Conservation (phyloP, 1,139 yeast genomes). For the Candida glucosophila region DNA sequence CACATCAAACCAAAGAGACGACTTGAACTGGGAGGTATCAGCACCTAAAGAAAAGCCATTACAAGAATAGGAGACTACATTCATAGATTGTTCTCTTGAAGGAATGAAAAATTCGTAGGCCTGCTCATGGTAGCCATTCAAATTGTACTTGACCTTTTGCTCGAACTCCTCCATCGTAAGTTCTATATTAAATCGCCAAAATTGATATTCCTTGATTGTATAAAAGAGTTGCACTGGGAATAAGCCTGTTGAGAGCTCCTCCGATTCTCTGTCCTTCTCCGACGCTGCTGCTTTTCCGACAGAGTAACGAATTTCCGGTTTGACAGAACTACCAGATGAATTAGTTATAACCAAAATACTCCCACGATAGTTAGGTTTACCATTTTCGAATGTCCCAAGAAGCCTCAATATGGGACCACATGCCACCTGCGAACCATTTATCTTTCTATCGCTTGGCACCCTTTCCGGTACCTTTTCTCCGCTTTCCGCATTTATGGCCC, state of each 20-base stretch:
- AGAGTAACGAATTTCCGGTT: slow-evolving; percentile 29
- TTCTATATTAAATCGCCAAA: slow-evolving; percentile 56
- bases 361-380: slow-evolving; percentile 48
- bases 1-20: slow-evolving; percentile 83
- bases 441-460: slow-evolving; percentile 18
- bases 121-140: slow-evolving; percentile 36
- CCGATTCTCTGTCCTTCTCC: slow-evolving; percentile 4
- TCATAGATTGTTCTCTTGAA: slow-evolving; percentile 54
- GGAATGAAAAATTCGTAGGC: slow-evolving; percentile 53
- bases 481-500: slow-evolving; percentile 3
- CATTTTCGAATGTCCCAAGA: slow-evolving; percentile 48
- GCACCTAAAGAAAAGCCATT: slow-evolving; percentile 84
- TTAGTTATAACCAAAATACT: slow-evolving; percentile 52
- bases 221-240: slow-evolving; percentile 38
- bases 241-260: slow-evolving; percentile 23
- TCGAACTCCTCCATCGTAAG: slow-evolving; percentile 39
- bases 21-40: slow-evolving; percentile 56
- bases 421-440: slow-evolving; percentile 36
- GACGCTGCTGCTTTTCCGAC: slow-evolving; percentile 25
- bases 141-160: slow-evolving; percentile 51
- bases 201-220: slow-evolving; percentile 41
- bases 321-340: slow-evolving; percentile 13
- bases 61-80: slow-evolving; percentile 75
- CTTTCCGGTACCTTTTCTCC: slow-evolving; percentile 19
- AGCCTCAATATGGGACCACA: slow-evolving; percentile 78